Evolutionary conservation across 202 grass and related monocot species (phyloP).

Genomic region (Miscanthus sacchariflorus): DNA sequence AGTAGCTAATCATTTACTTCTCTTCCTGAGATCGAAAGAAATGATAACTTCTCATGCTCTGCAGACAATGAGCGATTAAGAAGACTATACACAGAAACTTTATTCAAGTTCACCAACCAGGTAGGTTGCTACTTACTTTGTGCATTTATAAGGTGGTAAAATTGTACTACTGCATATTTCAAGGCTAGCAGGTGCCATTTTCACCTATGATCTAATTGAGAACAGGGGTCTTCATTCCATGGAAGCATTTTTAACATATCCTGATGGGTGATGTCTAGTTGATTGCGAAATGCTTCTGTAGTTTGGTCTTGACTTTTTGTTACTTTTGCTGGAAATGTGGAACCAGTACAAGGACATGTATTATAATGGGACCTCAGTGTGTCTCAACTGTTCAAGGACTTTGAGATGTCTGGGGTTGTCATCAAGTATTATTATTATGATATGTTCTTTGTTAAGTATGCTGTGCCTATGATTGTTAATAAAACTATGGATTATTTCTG

Average conservation of each 20-base stretch:
- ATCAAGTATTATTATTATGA: slow-evolving; percentile 19
- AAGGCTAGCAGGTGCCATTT: slow-evolving; percentile 5
- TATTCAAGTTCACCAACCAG: slow-evolving; percentile 87
- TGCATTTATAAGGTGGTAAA: slow-evolving; percentile 4
- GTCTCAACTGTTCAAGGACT: neutral
- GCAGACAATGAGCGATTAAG: slow-evolving; percentile 83
- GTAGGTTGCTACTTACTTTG: slow-evolving; percentile 51
- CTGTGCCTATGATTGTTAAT: neutral
- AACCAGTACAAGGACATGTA: neutral
- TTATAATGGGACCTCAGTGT: neutral
- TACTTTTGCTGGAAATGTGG: neutral
- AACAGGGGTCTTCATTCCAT: neutral
- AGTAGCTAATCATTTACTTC: slow-evolving; percentile 31
- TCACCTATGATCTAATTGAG: slow-evolving; percentile 20
- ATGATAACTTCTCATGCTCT: slow-evolving; percentile 17
- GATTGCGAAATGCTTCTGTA: neutral
- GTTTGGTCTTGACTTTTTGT: slow-evolving; percentile 23
- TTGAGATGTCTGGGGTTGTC: neutral
- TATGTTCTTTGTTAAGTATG: slow-evolving; percentile 1
- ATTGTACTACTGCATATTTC: neutral
- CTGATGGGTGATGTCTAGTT: neutral
- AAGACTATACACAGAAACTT: slow-evolving; percentile 71
- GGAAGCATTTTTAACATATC: slow-evolving; percentile 5
- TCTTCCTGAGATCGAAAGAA: slow-evolving; percentile 18
- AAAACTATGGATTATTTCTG: slow-evolving; percentile 15